These are phyloP conservation scores for Anthoceros angustus DNA, from an alignment of 225 moss, liverwort and hornwort species.

Conservation along the genomic window DNA sequence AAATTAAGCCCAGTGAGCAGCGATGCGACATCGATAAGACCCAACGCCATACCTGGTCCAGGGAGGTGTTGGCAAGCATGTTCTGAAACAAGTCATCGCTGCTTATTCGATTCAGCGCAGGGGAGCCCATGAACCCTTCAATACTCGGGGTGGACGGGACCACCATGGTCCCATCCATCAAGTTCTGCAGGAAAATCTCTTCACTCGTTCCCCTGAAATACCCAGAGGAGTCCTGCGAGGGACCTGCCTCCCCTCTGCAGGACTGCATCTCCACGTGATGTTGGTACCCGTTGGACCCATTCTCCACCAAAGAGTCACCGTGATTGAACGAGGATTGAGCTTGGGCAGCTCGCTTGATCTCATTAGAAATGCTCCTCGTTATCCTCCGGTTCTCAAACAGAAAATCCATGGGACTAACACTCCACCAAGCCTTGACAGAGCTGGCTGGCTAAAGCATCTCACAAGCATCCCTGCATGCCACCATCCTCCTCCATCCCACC, in stretches of 20 bases:
- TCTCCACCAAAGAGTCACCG: not conserved
- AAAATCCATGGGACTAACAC: not conserved
- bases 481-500: no score
- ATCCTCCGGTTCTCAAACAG: not conserved
- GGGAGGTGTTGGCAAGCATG: not conserved
- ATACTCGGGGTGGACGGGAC: not conserved
- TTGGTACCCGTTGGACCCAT: not conserved
- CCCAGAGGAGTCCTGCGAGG: not conserved
- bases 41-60: not conserved
- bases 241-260: not conserved
- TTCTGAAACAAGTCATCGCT: slow-evolving; percentile 1
- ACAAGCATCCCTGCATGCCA: no score
- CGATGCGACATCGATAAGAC: not conserved
- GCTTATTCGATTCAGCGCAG: not conserved
- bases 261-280: not conserved
- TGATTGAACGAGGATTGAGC: not conserved
- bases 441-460: no score
- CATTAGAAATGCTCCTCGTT: not conserved
- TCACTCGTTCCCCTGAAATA: not conserved
- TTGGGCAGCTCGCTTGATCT: not conserved
- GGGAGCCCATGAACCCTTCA: not conserved
- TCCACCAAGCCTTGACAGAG: no score
- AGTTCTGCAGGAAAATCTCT: slow-evolving; percentile 3
- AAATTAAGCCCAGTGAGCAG: not conserved
- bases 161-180: not conserved